These are phyloP conservation scores for Pelargonium fulgidum DNA, from an alignment of 441 rosid species.

Conservation along the genomic window DNA sequence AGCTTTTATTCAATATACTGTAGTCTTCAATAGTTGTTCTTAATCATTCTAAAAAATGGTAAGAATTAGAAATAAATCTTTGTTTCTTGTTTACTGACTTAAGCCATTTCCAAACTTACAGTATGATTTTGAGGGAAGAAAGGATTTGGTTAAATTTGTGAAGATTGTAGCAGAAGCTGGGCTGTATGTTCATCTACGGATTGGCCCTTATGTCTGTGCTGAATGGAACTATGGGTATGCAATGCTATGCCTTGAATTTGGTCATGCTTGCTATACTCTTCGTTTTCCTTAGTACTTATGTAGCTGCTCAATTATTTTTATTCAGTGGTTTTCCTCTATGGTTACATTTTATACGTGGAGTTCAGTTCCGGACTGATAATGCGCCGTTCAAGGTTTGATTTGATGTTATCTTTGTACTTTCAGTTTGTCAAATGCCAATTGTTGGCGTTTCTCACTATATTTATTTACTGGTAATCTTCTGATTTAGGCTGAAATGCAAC, in stretches of 20 bases:
- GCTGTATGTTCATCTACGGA: slow-evolving; percentile 28
- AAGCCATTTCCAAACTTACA: neutral
- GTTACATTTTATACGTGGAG: slow-evolving; percentile 58
- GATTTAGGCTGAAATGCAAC: slow-evolving; percentile 59
- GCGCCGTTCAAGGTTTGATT: slow-evolving; percentile 52
- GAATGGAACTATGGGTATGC: slow-evolving; percentile 28
- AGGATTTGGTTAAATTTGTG: slow-evolving; percentile 21
- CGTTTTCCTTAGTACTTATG: no score
- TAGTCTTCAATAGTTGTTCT: no score
- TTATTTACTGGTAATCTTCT: neutral
- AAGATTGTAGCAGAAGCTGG: slow-evolving; percentile 26
- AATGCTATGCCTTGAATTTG: no score
- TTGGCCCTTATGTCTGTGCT: slow-evolving; percentile 30
- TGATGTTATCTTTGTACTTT: neutral
- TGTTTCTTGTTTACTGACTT: neutral
- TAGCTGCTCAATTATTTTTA: no score
- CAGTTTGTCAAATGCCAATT: neutral
- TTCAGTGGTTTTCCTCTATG: slow-evolving; percentile 73
- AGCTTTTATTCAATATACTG: neutral
- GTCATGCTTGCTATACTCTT: no score
- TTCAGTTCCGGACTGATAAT: slow-evolving; percentile 57
- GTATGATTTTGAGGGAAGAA: slow-evolving; percentile 20
- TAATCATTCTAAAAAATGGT: no score
- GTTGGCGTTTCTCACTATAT: no score
- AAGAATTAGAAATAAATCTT: no score